These are phyloP conservation scores for Vanrija humicola DNA, from an alignment of 1,284 basidiomycete genomes.

Conservation along the genomic window DNA sequence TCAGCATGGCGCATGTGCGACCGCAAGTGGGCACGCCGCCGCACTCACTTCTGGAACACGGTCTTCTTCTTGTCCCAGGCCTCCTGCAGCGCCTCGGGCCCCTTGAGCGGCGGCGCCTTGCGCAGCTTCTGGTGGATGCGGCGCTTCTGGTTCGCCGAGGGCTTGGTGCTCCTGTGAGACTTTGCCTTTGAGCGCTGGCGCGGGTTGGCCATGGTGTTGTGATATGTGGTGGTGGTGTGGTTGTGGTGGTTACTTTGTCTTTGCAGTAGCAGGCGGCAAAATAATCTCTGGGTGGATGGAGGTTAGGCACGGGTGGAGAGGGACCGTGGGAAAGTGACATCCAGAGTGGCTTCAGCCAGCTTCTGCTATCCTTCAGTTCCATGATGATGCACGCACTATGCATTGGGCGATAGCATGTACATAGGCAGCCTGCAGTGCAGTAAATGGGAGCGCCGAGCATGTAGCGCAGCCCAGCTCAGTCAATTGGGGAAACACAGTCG, in stretches of 20 bases:
- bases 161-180: slow-evolving; percentile 38
- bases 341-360: too few species aligned
- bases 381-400: too few species aligned
- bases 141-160: slow-evolving; percentile 28
- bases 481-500: too few species aligned
- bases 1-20: too few species aligned
- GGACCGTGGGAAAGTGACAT: background rate
- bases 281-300: background rate
- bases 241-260: too few species aligned
- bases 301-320: background rate
- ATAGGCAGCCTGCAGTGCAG: too few species aligned
- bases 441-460: too few species aligned
- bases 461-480: too few species aligned
- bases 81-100: slow-evolving; percentile 74
- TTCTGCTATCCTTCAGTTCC: too few species aligned
- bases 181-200: slow-evolving; percentile 59
- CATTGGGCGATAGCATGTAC: too few species aligned
- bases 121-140: slow-evolving; percentile 49
- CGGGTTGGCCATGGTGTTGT: slow-evolving; percentile 75
- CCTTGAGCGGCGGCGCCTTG: slow-evolving; percentile 74
- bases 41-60: slow-evolving; percentile 81
- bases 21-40: too few species aligned
- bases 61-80: slow-evolving; percentile 88
- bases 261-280: background rate
- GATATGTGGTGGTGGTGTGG: background rate